Evolutionary conservation across 768 basidiomycete genomes (phyloP).

Genomic region (Russula sp.): DNA sequence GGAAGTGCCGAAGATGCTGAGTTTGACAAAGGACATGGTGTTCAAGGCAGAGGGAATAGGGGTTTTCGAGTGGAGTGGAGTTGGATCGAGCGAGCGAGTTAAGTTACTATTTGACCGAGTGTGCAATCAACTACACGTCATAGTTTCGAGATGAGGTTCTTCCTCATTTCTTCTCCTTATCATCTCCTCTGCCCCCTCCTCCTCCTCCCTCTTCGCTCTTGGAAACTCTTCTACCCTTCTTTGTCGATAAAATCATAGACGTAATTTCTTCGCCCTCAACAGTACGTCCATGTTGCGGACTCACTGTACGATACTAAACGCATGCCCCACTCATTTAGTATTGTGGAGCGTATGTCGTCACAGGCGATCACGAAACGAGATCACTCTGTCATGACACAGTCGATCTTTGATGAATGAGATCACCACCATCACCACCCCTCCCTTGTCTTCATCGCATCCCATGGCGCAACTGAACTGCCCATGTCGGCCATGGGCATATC

Average conservation of each 20-base stretch:
- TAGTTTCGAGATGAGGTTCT: not conserved
- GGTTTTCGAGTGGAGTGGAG: not conserved
- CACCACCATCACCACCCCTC: not conserved
- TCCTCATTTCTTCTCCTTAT: not conserved
- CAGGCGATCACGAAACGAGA: not conserved
- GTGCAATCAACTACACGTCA: not conserved
- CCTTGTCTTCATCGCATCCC: not conserved
- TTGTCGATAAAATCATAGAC: not conserved
- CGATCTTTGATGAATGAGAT: not conserved
- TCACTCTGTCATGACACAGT: not conserved
- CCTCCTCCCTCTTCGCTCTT: not conserved
- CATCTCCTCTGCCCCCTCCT: not conserved
- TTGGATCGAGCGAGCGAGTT: not conserved
- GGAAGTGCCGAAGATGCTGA: conserved; percentile 97
- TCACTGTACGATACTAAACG: not conserved
- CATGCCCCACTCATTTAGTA: not conserved
- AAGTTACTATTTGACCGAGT: not conserved
- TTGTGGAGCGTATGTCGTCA: conserved; percentile 8
- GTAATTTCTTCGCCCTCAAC: not conserved
- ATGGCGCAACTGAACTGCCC: no score
- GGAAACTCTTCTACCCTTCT: not conserved
- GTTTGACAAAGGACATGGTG: conserved; percentile 90
- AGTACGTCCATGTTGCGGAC: not conserved
- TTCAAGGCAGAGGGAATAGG: conserved; percentile 11
- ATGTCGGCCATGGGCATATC: not conserved